Percentiles rank a stretch among this genome's conserved stretches.
These are phyloP conservation scores for Penicillium taxi DNA, from an alignment of 495 filamentous ascomycete species.

Conservation along the genomic window DNA sequence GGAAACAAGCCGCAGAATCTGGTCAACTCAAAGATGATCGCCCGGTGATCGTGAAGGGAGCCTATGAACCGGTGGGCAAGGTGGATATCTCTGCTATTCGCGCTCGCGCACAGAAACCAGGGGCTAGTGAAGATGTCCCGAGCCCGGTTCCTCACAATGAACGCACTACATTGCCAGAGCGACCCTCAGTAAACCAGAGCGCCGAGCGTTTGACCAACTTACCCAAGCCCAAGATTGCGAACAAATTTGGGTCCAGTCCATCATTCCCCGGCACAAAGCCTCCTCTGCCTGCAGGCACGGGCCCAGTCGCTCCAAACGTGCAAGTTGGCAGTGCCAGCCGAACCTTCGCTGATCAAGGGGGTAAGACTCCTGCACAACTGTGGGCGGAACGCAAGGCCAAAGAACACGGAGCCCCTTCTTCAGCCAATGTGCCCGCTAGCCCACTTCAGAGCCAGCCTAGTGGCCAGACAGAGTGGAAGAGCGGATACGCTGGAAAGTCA, in stretches of 20 bases:
- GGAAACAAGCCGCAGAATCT: slow-evolving; percentile 63
- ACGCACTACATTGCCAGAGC: slow-evolving; percentile 53
- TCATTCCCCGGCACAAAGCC: slow-evolving; percentile 81
- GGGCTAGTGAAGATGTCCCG: slow-evolving; percentile 31
- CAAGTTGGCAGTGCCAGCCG: slow-evolving; percentile 74
- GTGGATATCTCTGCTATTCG: slow-evolving; percentile 93
- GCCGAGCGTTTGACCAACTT: slow-evolving; percentile 78
- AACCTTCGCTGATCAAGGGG: slow-evolving; percentile 89
- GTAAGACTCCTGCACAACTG: slow-evolving; percentile 91
- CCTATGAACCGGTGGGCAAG: slow-evolving; percentile 88
- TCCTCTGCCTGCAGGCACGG: slow-evolving; percentile 61
- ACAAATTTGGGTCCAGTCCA: slow-evolving; percentile 66
- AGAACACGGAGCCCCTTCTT: slow-evolving; percentile 50
- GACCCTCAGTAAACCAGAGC: slow-evolving; percentile 56
- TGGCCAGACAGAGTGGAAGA: slow-evolving; percentile 74
- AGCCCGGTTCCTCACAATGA: slow-evolving; percentile 32
- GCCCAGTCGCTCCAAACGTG: slow-evolving; percentile 39
- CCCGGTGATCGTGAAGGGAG: slow-evolving; percentile 75
- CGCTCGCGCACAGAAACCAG: slow-evolving; percentile 63
- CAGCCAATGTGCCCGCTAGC: slow-evolving; percentile 38
- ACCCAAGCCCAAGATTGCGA: slow-evolving; percentile 89
- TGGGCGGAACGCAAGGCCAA: slow-evolving; percentile 96
- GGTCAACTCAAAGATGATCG: slow-evolving; percentile 59
- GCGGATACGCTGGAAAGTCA: slow-evolving; percentile 76
- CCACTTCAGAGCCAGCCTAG: slow-evolving; percentile 57